Evolutionary conservation across 768 basidiomycete genomes (phyloP).

Genomic region (Rickenella mellea): DNA sequence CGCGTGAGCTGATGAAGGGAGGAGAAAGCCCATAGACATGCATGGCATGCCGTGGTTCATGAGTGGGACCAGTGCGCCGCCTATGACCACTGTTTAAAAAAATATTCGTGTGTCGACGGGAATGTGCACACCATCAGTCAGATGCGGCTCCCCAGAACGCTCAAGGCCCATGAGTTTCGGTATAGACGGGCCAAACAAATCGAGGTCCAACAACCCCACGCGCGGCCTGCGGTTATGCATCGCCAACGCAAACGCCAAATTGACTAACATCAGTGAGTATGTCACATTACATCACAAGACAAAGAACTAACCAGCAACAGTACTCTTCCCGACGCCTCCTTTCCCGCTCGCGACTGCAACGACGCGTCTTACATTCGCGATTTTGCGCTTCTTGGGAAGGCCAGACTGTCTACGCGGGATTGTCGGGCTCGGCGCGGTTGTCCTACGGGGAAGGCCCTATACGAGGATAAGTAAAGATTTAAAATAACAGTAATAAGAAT

Average conservation of each 20-base stretch:
- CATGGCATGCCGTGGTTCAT: conserved; percentile 83
- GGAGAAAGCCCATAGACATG: conserved; percentile 97
- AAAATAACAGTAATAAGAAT: too few relatives aligned
- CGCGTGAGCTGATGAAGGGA: conserved; percentile 46
- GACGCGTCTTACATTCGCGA: conserved; percentile 60
- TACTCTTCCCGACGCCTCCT: conserved; percentile 94
- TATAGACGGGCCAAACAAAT: conserved; percentile 91
- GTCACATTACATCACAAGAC: conserved; percentile 5
- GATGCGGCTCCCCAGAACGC: conserved; percentile 61
- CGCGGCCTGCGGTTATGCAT: conserved; percentile 36
- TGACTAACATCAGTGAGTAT: conserved; percentile 37
- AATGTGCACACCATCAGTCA: conserved; percentile 52
- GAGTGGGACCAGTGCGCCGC: conserved; percentile 71
- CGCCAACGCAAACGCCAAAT: conserved; percentile 71
- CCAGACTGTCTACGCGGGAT: neutral
- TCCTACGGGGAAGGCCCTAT: neutral
- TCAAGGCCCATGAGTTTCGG: conserved; percentile 91
- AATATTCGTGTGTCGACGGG: neutral
- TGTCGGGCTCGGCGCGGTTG: neutral
- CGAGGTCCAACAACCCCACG: conserved; percentile 87
- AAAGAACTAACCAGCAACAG: conserved; percentile 61
- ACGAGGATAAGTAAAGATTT: too few relatives aligned
- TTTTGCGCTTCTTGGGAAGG: neutral
- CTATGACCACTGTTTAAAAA: conserved; percentile 25
- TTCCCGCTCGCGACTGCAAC: conserved; percentile 87